These are phyloP conservation scores for Spergularia bocconei DNA, from an alignment of 148 eudicot species.

Conservation along the genomic window DNA sequence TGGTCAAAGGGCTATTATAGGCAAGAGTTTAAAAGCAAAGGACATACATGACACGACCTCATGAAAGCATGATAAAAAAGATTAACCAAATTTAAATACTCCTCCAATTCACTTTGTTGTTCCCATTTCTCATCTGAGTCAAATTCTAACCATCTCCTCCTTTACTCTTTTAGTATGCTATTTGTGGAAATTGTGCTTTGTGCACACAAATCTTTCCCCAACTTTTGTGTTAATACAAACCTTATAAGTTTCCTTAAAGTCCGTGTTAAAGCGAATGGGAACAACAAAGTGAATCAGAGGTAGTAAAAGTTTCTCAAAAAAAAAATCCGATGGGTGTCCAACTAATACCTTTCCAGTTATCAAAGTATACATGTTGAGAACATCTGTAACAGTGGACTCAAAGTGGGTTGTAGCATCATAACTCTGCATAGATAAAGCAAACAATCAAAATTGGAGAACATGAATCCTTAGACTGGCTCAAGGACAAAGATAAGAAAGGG, in stretches of 20 bases:
- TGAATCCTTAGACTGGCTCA: background rate
- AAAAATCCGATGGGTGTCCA: background rate
- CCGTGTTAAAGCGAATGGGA: background rate
- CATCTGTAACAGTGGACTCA: constrained; percentile 86
- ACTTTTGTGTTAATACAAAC: too few species aligned
- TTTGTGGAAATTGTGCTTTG: too few species aligned
- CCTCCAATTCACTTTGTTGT: too few species aligned
- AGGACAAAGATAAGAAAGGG: background rate
- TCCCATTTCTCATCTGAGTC: too few species aligned
- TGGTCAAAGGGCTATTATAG: too few species aligned
- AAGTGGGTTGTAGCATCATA: constrained; percentile 97
- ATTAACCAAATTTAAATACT: too few species aligned
- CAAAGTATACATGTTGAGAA: constrained; percentile 84
- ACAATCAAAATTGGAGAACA: constrained; percentile 2
- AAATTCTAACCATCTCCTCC: too few species aligned
- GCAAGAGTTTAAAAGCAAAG: too few species aligned
- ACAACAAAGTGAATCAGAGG: background rate
- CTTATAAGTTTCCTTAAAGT: background rate
- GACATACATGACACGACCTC: too few species aligned
- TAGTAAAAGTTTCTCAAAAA: background rate
- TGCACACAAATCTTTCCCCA: too few species aligned
- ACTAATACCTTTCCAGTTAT: constrained; percentile 91
- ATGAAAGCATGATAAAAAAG: too few species aligned
- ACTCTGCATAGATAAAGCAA: constrained; percentile 50
- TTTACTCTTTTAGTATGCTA: too few species aligned